Evolutionary conservation across 768 basidiomycete genomes (phyloP).

Genomic region (Megacollybia marginata): DNA sequence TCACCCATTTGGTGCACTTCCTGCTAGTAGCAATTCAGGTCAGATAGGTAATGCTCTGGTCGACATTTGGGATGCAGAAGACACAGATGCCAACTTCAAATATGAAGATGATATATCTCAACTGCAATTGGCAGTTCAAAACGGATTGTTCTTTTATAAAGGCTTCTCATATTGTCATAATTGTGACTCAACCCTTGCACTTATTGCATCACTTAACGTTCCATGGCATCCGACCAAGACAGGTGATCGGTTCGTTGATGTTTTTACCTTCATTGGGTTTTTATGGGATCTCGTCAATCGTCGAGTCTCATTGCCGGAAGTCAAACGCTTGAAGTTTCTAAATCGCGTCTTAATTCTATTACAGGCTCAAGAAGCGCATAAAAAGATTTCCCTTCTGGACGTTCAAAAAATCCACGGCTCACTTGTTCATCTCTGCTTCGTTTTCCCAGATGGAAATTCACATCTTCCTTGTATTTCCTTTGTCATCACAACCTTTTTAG

Average conservation of each 20-base stretch:
- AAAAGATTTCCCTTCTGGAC: neutral
- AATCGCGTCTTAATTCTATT: neutral
- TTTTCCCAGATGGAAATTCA: neutral
- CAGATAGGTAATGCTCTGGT: neutral
- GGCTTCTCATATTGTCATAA: too few relatives aligned
- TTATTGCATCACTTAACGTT: neutral
- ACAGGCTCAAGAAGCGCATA: neutral
- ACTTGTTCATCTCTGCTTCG: neutral
- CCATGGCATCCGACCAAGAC: neutral
- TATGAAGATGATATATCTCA: too few relatives aligned
- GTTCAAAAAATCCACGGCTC: neutral
- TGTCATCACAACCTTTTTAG: too few relatives aligned
- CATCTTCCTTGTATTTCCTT: too few relatives aligned
- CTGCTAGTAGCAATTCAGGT: neutral
- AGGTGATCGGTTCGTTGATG: neutral
- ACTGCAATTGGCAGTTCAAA: neutral
- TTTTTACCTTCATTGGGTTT: too few relatives aligned
- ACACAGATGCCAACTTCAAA: too few relatives aligned
- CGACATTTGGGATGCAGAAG: neutral
- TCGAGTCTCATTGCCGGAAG: neutral
- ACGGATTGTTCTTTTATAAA: neutral
- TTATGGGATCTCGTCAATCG: neutral
- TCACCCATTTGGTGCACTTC: neutral
- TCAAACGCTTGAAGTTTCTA: too few relatives aligned
- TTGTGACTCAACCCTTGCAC: too few relatives aligned